These are phyloP conservation scores for Spizellomyces sp. DNA, from an alignment of 192 early-diverging fungal genomes.

Conservation along the genomic window DNA sequence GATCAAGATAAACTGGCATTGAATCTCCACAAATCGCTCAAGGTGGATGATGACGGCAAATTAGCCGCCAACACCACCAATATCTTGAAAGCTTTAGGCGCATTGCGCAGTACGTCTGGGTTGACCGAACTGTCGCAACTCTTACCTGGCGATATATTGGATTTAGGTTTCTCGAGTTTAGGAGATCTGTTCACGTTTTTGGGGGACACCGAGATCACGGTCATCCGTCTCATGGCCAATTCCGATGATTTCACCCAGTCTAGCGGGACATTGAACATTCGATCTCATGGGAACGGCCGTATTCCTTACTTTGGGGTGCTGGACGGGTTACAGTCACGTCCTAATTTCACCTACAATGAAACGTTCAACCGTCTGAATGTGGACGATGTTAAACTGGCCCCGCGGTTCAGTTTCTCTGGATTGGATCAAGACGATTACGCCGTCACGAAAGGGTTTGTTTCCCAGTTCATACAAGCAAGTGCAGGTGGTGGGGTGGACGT, in stretches of 20 bases:
- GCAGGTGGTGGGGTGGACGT: neutral
- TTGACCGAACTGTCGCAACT: neutral
- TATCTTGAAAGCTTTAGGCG: neutral
- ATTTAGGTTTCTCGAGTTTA: neutral
- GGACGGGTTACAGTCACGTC: neutral
- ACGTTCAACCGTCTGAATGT: neutral
- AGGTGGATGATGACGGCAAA: neutral
- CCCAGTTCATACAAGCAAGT: neutral
- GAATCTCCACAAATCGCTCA: too few relatives aligned
- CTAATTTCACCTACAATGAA: conserved; percentile 6
- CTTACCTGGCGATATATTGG: neutral
- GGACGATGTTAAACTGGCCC: neutral
- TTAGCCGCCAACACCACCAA: neutral
- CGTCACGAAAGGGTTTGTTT: neutral
- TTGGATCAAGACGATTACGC: conserved; percentile 3
- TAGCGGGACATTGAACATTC: too few relatives aligned
- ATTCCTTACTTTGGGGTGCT: conserved; percentile 11
- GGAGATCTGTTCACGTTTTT: too few relatives aligned
- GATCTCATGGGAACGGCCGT: too few relatives aligned
- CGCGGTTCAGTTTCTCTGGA: neutral
- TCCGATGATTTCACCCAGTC: too few relatives aligned
- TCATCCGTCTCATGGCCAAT: too few relatives aligned
- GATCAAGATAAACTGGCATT: too few relatives aligned
- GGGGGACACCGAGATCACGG: too few relatives aligned
- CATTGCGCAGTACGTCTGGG: neutral